A percentile compares a stretch with the other conserved stretches of the same genome.
phyloP scores from a whole-genome alignment of 345 rosid genomes.

The Acer negundo region DNA sequence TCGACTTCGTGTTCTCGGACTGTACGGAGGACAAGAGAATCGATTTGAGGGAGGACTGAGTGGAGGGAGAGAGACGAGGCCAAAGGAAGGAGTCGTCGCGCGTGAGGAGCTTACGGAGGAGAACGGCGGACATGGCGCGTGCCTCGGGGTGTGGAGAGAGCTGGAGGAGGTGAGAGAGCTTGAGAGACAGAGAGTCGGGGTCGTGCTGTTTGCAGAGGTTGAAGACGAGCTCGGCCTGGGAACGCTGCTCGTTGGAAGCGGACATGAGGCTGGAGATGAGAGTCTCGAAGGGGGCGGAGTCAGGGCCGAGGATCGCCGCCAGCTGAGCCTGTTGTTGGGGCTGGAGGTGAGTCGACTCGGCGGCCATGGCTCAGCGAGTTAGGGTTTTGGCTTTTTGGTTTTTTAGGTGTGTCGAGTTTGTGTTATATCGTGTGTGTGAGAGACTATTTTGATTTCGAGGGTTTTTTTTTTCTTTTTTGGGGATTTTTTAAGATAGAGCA shows the following conservation, averaged over 20 bases:
- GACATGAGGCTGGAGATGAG: constrained; percentile 92
- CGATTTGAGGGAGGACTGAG: constrained; percentile 87
- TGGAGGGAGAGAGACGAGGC: constrained; percentile 68
- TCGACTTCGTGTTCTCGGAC: constrained; percentile 74
- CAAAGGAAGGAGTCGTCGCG: constrained; percentile 89
- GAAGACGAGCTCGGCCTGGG: constrained; percentile 81
- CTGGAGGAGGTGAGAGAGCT: constrained; percentile 85
- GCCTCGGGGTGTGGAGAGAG: constrained; percentile 68
- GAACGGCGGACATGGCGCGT: constrained; percentile 94
- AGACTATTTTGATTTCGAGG: not conserved
- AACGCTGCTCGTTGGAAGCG: constrained; percentile 89
- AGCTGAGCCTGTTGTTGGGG: constrained; percentile 85
- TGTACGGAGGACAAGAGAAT: constrained; percentile 73
- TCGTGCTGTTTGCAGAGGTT: constrained; percentile 87
- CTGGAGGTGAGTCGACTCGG: constrained; percentile 72
- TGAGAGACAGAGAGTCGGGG: constrained; percentile 83
- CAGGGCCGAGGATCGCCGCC: constrained; percentile 78
- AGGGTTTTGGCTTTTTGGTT: constrained; percentile 12
- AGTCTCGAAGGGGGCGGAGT: constrained; percentile 79
- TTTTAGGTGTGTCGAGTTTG: not conserved
- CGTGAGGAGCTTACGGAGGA: constrained; percentile 89
- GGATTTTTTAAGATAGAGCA: not conserved
- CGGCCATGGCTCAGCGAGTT: constrained; percentile 54
- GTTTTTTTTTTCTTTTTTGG: not conserved
- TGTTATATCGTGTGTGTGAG: not conserved